Evolutionary conservation across 2,329 filamentous ascomycete species (phyloP).

Genomic region (Trichoderma lentiforme): DNA sequence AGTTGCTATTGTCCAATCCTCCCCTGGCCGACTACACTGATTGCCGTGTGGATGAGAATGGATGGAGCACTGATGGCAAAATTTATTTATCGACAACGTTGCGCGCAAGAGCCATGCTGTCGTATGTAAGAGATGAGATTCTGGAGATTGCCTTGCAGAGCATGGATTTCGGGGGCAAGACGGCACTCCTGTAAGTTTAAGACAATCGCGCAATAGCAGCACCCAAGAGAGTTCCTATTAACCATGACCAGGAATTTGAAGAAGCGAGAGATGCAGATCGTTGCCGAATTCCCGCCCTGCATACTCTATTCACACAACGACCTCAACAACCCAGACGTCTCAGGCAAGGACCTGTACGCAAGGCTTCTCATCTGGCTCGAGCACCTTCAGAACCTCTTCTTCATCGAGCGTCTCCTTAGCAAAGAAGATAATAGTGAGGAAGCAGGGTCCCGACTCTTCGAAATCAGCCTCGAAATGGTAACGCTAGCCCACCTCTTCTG

Average conservation of each 20-base stretch:
- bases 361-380: conserved; percentile 46
- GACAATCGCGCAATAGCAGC: neutral
- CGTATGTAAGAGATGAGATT: conserved; percentile 19
- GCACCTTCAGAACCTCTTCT: conserved; percentile 54
- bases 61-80: conserved; percentile 18
- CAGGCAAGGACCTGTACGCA: conserved; percentile 39
- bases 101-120: conserved; percentile 14
- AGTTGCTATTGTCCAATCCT: neutral
- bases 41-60: conserved; percentile 13
- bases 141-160: conserved; percentile 14
- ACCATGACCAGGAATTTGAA: conserved; percentile 1
- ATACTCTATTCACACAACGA: conserved; percentile 31
- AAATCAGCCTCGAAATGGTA: conserved; percentile 44
- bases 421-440: conserved; percentile 34
- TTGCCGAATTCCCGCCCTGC: conserved; percentile 10
- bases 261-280: conserved; percentile 7
- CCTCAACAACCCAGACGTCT: conserved; percentile 43
- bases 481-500: conserved; percentile 43
- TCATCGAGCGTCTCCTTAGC: conserved; percentile 54
- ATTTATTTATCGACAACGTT: conserved; percentile 10
- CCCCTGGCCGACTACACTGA: neutral
- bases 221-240: neutral
- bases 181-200: conserved; percentile 6
- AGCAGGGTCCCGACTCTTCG: conserved; percentile 39
- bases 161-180: conserved; percentile 9